Evolutionary conservation across 306 rosid species (phyloP).

Genomic region (Ammopiptanthus mongolicus): DNA sequence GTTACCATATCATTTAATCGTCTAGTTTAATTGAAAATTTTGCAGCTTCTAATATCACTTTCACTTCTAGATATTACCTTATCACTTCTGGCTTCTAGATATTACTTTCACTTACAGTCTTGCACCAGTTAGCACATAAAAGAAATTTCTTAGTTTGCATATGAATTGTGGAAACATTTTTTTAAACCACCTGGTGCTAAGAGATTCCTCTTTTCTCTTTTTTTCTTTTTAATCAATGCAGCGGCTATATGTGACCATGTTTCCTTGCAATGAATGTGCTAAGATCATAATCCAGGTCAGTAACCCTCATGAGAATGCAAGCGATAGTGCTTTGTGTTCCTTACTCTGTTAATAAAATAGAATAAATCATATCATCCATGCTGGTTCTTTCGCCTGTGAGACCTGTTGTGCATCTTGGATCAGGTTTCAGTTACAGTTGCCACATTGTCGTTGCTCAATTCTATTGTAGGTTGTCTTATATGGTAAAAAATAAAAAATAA

Average conservation of each 20-base stretch:
- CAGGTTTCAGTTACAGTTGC: not conserved
- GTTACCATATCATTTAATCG: not conserved
- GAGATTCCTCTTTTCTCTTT: not conserved
- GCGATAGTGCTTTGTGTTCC: not conserved
- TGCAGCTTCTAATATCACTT: not conserved
- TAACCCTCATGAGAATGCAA: not conserved
- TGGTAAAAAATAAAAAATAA: not conserved
- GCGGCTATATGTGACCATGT: conserved; percentile 81
- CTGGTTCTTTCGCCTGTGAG: not conserved
- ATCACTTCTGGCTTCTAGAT: too few species aligned
- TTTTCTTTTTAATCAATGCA: conserved; percentile 32
- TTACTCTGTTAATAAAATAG: not conserved
- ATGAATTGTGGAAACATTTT: not conserved
- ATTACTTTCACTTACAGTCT: not conserved
- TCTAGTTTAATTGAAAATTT: not conserved
- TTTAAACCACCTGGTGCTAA: not conserved
- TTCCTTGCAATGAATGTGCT: conserved; percentile 92
- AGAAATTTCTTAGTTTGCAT: not conserved
- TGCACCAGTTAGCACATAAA: not conserved
- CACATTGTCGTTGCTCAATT: not conserved
- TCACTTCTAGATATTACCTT: too few species aligned
- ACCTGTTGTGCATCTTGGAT: not conserved
- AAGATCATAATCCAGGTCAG: conserved; percentile 92
- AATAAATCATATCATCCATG: not conserved
- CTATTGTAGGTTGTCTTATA: not conserved